Conservation (phyloP, 345 rosid genomes). For the Eucalyptus pauciflora region DNA sequence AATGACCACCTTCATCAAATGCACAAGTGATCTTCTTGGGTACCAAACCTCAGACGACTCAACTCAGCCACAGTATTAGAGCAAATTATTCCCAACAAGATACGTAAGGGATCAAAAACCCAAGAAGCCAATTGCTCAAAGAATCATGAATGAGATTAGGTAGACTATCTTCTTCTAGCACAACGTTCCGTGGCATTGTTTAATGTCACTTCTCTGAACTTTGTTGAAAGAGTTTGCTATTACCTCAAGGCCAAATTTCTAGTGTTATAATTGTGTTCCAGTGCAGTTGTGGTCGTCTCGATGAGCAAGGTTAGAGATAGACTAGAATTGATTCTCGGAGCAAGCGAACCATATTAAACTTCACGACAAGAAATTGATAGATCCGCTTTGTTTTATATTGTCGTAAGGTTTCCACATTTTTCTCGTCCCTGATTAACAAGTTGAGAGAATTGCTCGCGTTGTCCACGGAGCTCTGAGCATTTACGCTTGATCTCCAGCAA, state of each 20-base stretch:
- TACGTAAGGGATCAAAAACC: neutral
- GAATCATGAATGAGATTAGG: neutral
- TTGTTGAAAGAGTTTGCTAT: neutral
- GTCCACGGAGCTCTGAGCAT: neutral
- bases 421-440: neutral
- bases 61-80: neutral
- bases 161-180: neutral
- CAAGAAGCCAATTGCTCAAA: neutral
- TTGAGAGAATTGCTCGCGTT: neutral
- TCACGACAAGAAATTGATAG: neutral
- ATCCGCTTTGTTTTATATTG: neutral
- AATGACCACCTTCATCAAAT: neutral
- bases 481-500: neutral
- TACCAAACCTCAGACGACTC: neutral
- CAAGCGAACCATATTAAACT: neutral
- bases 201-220: neutral
- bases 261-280: neutral
- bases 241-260: neutral
- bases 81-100: neutral
- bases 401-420: neutral
- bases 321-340: neutral
- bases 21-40: neutral
- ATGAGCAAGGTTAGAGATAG: accelerated
- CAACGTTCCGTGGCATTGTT: neutral
- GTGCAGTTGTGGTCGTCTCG: neutral